A percentile compares a stretch with the other conserved stretches of the same genome.
Conservation (phyloP, 805 yeast genomes). For the Saccharomycopsis guyanensis region DNA sequence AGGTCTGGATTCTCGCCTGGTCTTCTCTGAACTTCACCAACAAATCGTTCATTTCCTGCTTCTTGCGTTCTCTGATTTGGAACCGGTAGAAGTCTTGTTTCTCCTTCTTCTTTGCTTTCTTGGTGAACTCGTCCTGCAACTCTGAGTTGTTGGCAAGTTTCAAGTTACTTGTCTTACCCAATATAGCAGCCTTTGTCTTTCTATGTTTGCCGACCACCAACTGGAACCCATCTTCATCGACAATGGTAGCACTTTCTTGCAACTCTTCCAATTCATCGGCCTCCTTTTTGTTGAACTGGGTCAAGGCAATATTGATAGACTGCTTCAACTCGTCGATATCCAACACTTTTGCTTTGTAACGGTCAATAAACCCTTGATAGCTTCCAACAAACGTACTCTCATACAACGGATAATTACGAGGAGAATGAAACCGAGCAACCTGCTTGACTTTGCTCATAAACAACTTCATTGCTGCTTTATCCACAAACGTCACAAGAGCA, state of each 20-base stretch:
- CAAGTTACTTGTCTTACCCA: conserved; percentile 44
- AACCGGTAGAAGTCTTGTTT: conserved; percentile 91
- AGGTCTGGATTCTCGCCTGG: conserved; percentile 71
- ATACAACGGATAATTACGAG: conserved; percentile 26
- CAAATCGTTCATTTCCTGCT: conserved; percentile 84
- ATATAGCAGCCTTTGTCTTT: conserved; percentile 65
- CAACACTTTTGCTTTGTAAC: conserved; percentile 34
- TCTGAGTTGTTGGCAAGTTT: conserved; percentile 30
- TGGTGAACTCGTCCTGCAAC: conserved; percentile 45
- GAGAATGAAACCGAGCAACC: conserved; percentile 24
- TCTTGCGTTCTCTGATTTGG: conserved; percentile 91
- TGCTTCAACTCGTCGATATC: conserved; percentile 45
- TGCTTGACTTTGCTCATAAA: conserved; percentile 60
- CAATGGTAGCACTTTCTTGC: conserved; percentile 47
- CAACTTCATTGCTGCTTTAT: conserved; percentile 54
- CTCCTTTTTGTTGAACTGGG: conserved; percentile 65
- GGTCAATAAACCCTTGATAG: conserved; percentile 36
- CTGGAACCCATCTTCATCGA: conserved; percentile 93
- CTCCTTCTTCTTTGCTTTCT: conserved; percentile 61
- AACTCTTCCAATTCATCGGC: conserved; percentile 48
- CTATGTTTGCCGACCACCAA: conserved; percentile 82
- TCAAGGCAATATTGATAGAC: conserved; percentile 54
- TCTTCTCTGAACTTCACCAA: conserved; percentile 80
- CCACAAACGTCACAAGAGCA: conserved; percentile 68
- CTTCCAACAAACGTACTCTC: conserved; percentile 33